phyloP scores from a whole-genome alignment of 495 filamentous ascomycete species.

The Hypoxylon fragiforme region DNA sequence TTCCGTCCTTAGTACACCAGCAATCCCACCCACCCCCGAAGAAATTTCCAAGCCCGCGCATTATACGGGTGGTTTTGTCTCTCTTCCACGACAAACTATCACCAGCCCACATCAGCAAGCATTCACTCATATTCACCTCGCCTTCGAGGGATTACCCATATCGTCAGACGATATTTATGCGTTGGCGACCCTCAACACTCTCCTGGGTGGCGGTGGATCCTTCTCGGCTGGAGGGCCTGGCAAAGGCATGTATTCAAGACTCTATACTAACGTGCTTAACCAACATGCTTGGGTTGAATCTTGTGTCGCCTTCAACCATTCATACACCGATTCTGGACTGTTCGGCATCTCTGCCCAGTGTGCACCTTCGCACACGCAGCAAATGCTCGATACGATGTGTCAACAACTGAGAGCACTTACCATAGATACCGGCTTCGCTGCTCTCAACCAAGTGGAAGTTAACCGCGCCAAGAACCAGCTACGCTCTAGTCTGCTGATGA shows the following conservation, averaged over 20 bases:
- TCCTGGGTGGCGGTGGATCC: slow-evolving; percentile 93
- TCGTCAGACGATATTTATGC: slow-evolving; percentile 91
- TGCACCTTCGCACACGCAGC: slow-evolving; percentile 67
- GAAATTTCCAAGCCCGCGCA: slow-evolving; percentile 70
- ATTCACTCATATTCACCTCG: slow-evolving; percentile 89
- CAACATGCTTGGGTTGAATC: slow-evolving; percentile 96
- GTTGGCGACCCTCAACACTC: slow-evolving; percentile 91
- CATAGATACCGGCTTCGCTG: slow-evolving; percentile 66
- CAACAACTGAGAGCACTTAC: slow-evolving; percentile 81
- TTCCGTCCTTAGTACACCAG: slow-evolving; percentile 49
- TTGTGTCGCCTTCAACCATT: slow-evolving; percentile 94
- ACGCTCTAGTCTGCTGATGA: slow-evolving; percentile 89
- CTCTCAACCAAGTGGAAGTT: slow-evolving; percentile 78
- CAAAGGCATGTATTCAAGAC: slow-evolving; percentile 97
- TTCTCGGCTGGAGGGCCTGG: slow-evolving; percentile 97
- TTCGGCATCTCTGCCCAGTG: slow-evolving; percentile 93
- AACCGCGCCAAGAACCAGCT: slow-evolving; percentile 98
- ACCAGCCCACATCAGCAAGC: slow-evolving; percentile 80
- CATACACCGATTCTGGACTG: slow-evolving; percentile 91
- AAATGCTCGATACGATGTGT: slow-evolving; percentile 93
- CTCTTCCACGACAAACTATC: slow-evolving; percentile 76
- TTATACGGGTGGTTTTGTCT: slow-evolving; percentile 92
- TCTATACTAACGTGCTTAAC: slow-evolving; percentile 97
- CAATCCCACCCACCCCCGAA: slow-evolving; percentile 49
- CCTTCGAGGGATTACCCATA: slow-evolving; percentile 94